Conservation (phyloP, 441 rosid genomes). For the Brassica balearica region DNA sequence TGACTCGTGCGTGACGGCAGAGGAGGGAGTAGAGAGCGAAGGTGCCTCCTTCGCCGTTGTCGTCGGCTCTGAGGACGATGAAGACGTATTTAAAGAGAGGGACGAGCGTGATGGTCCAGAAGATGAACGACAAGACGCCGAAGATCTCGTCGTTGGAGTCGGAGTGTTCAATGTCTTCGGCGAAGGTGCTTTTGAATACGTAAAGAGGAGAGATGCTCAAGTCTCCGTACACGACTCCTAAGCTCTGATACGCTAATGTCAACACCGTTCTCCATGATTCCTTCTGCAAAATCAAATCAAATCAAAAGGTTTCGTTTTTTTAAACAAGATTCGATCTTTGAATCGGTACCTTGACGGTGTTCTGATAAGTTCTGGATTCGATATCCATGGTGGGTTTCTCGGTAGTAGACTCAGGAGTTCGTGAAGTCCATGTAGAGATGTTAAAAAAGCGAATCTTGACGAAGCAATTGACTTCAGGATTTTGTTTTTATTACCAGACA, state of each 20-base stretch:
- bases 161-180: constrained; percentile 85
- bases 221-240: constrained; percentile 98
- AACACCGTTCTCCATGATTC: constrained; percentile 92
- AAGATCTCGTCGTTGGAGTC: constrained; percentile 94
- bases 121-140: constrained; percentile 89
- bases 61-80: constrained; percentile 91
- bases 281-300: constrained; percentile 52
- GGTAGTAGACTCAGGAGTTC: constrained; percentile 29
- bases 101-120: constrained; percentile 95
- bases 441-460: constrained; percentile 16
- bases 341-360: constrained; percentile 52
- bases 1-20: constrained; percentile 91
- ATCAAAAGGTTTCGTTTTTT: neutral
- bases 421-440: constrained; percentile 43
- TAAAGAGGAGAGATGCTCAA: constrained; percentile 91
- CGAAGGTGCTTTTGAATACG: constrained; percentile 87
- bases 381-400: constrained; percentile 61
- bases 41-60: constrained; percentile 98
- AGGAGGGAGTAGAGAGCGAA: constrained; percentile 92
- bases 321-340: neutral
- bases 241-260: constrained; percentile 89
- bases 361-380: constrained; percentile 56
- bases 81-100: constrained; percentile 90
- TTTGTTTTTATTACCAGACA: constrained; percentile 18
- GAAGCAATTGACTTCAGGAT: neutral